phyloP scores from a whole-genome alignment of 495 filamentous ascomycete species.

The Xylaria venustula region DNA sequence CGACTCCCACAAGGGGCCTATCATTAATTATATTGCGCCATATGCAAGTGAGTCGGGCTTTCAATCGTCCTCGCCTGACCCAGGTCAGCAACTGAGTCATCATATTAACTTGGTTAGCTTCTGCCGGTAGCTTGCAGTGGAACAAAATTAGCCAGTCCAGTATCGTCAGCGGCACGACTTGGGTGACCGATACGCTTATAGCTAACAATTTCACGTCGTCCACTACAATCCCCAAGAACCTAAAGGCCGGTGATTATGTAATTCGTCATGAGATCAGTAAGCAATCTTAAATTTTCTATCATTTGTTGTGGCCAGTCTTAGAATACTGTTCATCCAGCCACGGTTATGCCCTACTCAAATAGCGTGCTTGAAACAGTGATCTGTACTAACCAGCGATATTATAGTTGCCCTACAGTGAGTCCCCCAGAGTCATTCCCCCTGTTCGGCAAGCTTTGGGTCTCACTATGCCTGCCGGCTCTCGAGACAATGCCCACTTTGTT shows the following conservation, averaged over 20 bases:
- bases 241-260: conserved; percentile 64
- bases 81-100: neutral
- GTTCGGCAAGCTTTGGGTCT: too few relatives aligned
- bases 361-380: too few relatives aligned
- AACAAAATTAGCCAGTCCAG: conserved; percentile 55
- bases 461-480: too few relatives aligned
- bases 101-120: neutral
- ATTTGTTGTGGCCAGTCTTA: too few relatives aligned
- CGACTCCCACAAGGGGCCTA: conserved; percentile 35
- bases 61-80: neutral
- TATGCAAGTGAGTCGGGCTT: conserved; percentile 48
- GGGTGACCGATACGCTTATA: conserved; percentile 61
- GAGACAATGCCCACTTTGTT: too few relatives aligned
- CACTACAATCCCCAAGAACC: conserved; percentile 55
- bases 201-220: conserved; percentile 59
- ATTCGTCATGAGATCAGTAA: conserved; percentile 64
- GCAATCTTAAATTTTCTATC: neutral
- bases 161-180: conserved; percentile 51
- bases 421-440: too few relatives aligned
- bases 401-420: conserved; percentile 61
- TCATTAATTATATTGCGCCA: conserved; percentile 59
- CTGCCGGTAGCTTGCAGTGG: conserved; percentile 26
- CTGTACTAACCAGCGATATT: neutral
- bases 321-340: too few relatives aligned
- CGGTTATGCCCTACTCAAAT: too few relatives aligned